These are phyloP conservation scores for Fomitopsis serialis DNA, from an alignment of 768 basidiomycete genomes.

Conservation along the genomic window DNA sequence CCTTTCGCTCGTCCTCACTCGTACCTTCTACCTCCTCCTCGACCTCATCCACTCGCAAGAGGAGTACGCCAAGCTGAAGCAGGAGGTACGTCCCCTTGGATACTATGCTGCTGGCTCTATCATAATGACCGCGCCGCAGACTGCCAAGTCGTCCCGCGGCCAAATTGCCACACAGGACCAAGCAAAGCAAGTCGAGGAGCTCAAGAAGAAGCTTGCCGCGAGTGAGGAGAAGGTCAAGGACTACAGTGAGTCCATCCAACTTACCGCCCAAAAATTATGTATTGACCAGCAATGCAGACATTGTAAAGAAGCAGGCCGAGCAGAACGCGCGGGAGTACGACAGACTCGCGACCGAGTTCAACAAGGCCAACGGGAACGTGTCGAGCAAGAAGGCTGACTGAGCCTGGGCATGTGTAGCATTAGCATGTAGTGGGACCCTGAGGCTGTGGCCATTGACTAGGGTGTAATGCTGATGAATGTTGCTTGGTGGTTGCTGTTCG, in stretches of 20 bases:
- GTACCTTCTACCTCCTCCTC: constrained; percentile 88
- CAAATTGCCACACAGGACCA: constrained; percentile 31
- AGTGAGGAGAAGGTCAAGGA: constrained; percentile 58
- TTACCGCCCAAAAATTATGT: no score
- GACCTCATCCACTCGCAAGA: constrained; percentile 91
- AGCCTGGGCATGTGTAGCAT: neutral
- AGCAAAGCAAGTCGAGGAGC: constrained; percentile 54
- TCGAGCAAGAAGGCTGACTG: constrained; percentile 67
- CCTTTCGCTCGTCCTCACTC: constrained; percentile 90
- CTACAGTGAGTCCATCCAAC: constrained; percentile 22
- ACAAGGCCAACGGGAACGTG: constrained; percentile 55
- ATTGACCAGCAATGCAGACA: constrained; percentile 36
- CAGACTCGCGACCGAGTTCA: constrained; percentile 74
- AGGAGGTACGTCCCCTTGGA: constrained; percentile 28
- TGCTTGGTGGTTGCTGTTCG: no score
- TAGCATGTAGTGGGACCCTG: no score
- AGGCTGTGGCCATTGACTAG: no score
- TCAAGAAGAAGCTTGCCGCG: constrained; percentile 62
- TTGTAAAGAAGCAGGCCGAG: constrained; percentile 75
- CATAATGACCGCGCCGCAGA: constrained; percentile 27
- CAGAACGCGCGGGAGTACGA: constrained; percentile 81
- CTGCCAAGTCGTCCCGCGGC: constrained; percentile 27
- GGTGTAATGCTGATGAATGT: no score
- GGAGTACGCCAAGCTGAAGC: constrained; percentile 79
- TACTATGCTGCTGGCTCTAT: no score